Evolutionary conservation across 2,329 filamentous ascomycete genomes (phyloP), one percentile per base, ranked within the genome.

Genomic region (Colletotrichum sp.): DNA sequence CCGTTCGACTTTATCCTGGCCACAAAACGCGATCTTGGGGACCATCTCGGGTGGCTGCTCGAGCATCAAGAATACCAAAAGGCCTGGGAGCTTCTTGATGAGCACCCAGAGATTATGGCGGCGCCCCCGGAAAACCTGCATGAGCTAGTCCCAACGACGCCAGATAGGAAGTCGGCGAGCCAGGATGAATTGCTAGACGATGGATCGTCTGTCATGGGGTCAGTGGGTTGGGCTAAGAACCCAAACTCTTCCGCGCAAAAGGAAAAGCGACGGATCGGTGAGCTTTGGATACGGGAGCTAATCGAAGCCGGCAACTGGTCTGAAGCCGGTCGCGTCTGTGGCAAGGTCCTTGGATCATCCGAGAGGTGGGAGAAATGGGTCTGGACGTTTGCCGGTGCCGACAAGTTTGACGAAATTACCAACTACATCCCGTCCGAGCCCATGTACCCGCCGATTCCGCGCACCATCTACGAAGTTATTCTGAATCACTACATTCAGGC

Each of bases 1-100:
- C 97, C 97, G 0, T 99, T 98, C 82, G 97, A 99, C 84, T 99
- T 96, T 80, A 94, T 99, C n/a, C 87, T 98, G 71, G 95, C 95
- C 1, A 95, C 97, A 4, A 96, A 96, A 82, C 90, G 97, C 79
- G 96, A 98, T 81, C 88, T 98, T 18, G 88, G 92, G 5, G 97
- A 99, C 84, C 96, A 98, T 81, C 87, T 99, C 26, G 88, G 90
- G 9, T 99, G 96, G 96, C 88, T 99, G 16, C 83, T 98, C 32
- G 94, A 96, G 75, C 95, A 93, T 77, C 91, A 95, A 68, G 93
- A 93, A 77, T 98, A 96, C 81, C 91, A 95, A 80, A 91, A 95
- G 79, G 96, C 96, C 3, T 99, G 96, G 96, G 93, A 95, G 79
- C 89, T 99, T 6, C 86, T 99, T 12, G 93, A 99, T 78, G 92